Evolutionary conservation across 2,329 filamentous ascomycete species (phyloP).

Genomic region (Xylaria multiplex): DNA sequence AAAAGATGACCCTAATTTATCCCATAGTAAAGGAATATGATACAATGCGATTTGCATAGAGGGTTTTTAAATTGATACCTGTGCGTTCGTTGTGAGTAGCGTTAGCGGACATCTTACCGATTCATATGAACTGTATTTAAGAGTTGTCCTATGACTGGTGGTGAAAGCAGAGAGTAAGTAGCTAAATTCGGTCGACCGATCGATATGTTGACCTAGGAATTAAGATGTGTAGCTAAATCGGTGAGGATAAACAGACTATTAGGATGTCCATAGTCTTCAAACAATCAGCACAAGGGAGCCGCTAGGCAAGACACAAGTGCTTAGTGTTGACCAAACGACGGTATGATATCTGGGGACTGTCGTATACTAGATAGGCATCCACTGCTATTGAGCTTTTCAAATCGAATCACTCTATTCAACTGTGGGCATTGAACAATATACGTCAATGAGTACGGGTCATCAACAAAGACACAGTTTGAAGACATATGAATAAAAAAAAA

Average conservation of each 20-base stretch:
- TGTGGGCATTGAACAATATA: background rate
- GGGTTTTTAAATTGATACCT: background rate
- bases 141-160: background rate
- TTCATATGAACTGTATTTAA: background rate
- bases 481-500: conserved; percentile 10
- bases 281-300: background rate
- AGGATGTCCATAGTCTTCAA: background rate
- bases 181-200: background rate
- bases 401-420: background rate
- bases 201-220: background rate
- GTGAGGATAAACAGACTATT: background rate
- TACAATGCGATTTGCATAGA: background rate
- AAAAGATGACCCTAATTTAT: conserved; percentile 17
- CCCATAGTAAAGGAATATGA: background rate
- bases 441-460: background rate
- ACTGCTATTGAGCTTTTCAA: background rate
- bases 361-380: background rate
- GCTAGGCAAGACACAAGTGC: background rate
- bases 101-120: background rate
- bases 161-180: background rate
- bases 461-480: background rate
- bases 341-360: background rate
- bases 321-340: background rate
- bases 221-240: background rate
- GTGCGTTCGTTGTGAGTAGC: background rate